Base-by-base conservation (phyloP, 2,329 filamentous ascomycete species). In the Phaeosphaeria sp. region DNA sequence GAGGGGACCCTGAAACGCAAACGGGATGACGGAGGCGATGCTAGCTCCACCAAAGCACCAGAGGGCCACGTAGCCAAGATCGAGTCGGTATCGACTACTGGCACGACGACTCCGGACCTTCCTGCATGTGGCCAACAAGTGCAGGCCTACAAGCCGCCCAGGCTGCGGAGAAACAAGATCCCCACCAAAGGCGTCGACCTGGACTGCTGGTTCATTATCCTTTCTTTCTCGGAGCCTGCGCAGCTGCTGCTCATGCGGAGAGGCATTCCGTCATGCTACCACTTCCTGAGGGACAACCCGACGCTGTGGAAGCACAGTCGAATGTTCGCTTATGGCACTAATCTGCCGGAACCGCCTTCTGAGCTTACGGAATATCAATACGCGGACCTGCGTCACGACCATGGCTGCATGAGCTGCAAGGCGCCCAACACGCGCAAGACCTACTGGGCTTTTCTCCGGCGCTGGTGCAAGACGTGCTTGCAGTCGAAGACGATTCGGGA, bases 401-500 rank as follows among this genome's bases (percentile, higher is more conserved):
- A 73, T 49, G 77, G 76, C 24, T 80, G 78, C 63, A 77, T 77
- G 71, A 72, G 68, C 27, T 79, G 77, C 60, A 61, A 65, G 15
- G 67, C 75, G 13, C 65, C 63, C 5, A 71, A 67, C 33, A 76
- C 76, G 6, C 70, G 78, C 60, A 79, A 79, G 61, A 77, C 77
- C 4, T 80, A 79, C 56, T 80, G 78, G 78, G 75, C 75, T 1
- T 79, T 79, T 49, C 70, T 76, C 21, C 73, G 76, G 11, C 74
- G 78, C n/a, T 79, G 76, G 76, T 80, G 78, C 62, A 75, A 76
- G 50, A 60, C 62, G 8, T 80, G 78, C 57, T 65, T 79, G 49
- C 67, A 69, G 17, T 59, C 62, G 9, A 77, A 77, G 51, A 73
- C 69, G 6, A 49, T 74, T 39, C 69, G 68, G 53, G 68, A 76